Base-by-base conservation (phyloP, 192 early-diverging fungal genomes). In the Dispira simplex region DNA sequence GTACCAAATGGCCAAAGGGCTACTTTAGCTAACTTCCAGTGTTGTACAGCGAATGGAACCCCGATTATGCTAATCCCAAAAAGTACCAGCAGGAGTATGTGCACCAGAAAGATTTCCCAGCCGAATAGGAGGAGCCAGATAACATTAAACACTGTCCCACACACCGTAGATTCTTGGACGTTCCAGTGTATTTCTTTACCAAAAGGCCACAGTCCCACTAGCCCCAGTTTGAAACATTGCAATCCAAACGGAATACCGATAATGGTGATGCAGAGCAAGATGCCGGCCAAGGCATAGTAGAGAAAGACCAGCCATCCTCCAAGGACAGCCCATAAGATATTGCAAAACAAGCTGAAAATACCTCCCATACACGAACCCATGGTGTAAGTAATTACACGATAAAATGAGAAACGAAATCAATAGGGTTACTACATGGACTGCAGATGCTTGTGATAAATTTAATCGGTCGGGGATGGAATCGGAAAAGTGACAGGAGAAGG, bases 201-300 rank as follows among this genome's bases (percentile, higher is more conserved):
- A 45, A 62, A 62, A 45, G 59, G 59, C 59, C 59, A 62, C n/a
- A 62, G 59, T 21, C 59, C 59, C n/a, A 62, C 59, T 21, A 62
- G 26, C n/a, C 44, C 14, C n/a, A 62, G 1, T 25, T 62, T 62
- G n/a, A 62, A 62, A 18, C 59, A 62, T 45, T 62, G 39, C 20
- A 46, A 45, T 12, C 59, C 59, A 45, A 62, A 62, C 20, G 59
- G 59, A 14, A 62, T 39, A n/a, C 59, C 59, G n/a, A 62, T 45
- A n/a, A 62, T 45, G 59, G 39, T 62, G n/a, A 62, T 14, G 59
- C 44, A 62, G 3, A 62, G 59, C 26, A 62, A 18, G n/a, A 45
- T 25, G 16, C 59, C 59, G 43, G 20, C 59, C 0, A 44, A 11
- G 13, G 46, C 59, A 25, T 62, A 62, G n/a, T 44, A 44, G 12